Evolutionary conservation across 2,329 filamentous ascomycete species (phyloP), one percentile per base, ranked within the genome.

Genomic region (Pseudogymnoascus sp.): DNA sequence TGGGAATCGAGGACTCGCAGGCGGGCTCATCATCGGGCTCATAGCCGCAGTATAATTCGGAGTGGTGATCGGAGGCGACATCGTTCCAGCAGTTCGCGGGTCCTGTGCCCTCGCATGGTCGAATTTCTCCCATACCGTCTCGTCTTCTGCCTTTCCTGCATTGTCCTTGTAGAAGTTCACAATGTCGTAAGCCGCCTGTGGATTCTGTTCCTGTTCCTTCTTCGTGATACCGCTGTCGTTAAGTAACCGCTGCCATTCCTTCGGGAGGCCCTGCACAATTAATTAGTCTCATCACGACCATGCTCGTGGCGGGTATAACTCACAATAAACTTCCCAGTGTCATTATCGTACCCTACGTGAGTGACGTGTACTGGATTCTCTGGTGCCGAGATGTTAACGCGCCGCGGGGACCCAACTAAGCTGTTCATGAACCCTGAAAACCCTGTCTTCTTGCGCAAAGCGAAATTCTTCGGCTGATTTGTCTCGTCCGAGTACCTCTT

Each of bases 301-400:
- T 14, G 5, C 47, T 34, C 47, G 28, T 54, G 20, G 28, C 28
- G 47, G 16, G 30, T 12, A 54, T 60, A 71, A 71, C 71, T 65
- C 62, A 96, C 91, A 62, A 93, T 97, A 74, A 96, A 99, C 76
- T 96, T 90, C 67, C 94, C 94, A 3, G 94, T 97, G 70, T 90
- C 83, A 76, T 94, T 96, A 75, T 99, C 93, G 74, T 96, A 97
- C 68, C 93, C 93, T 66, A 99, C 94, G 75, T 99, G 94, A 62
- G 93, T 97, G 69, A 99, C 90, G 76, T 97, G 94, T 63, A 97
- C 91, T 57, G 94, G 94, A 70, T 99, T 97, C 75, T 96, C 92
- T 60, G 94, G 94, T 37, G 91, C 90, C n/a, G 94, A 97, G 69
- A 99, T 99, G 74, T 93, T 85, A 54, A 94, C 91, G 66, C 91